Percentiles rank a stretch among this genome's conserved stretches.
phyloP scores from a whole-genome alignment of 139 green algal genomes.

The Micractinium conductrix region DNA sequence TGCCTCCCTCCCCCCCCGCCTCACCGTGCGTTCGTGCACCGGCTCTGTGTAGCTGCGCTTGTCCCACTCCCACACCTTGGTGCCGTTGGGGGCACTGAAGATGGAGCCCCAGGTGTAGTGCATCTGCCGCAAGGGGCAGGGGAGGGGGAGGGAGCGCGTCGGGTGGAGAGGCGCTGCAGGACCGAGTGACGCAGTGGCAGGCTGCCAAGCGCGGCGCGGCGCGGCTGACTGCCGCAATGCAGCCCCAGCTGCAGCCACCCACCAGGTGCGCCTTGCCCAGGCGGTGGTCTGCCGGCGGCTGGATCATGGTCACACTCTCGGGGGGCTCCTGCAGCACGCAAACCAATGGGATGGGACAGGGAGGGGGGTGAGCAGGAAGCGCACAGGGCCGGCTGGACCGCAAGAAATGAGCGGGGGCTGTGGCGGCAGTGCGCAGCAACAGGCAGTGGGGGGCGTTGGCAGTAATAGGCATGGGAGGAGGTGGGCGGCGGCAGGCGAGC shows the following conservation, averaged over 20 bases:
- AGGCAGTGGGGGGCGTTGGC: too few species aligned
- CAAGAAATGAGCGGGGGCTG: too few species aligned
- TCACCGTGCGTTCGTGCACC: constrained; percentile 55
- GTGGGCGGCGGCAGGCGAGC: too few species aligned
- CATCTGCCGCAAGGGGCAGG: constrained; percentile 34
- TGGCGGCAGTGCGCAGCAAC: too few species aligned
- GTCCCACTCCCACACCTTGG: constrained; percentile 75
- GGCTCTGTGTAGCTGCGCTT: constrained; percentile 61
- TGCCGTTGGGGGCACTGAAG: constrained; percentile 50
- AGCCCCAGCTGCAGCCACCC: background rate
- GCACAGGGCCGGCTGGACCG: too few species aligned
- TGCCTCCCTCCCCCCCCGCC: too few species aligned
- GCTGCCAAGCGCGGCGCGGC: background rate
- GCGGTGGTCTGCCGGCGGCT: constrained; percentile 80
- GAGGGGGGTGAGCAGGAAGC: too few species aligned
- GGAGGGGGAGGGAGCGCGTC: background rate
- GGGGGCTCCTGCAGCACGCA: constrained; percentile 45
- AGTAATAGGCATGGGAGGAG: too few species aligned
- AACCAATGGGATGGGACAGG: too few species aligned
- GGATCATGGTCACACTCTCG: constrained; percentile 71
- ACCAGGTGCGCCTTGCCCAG: constrained; percentile 60
- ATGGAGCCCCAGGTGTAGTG: constrained; percentile 88
- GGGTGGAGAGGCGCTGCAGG: background rate
- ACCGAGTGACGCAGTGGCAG: background rate
- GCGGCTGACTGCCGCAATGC: background rate